Evolutionary conservation across 192 early-diverging fungal species (phyloP).

Genomic region (Podila clonocystis): DNA sequence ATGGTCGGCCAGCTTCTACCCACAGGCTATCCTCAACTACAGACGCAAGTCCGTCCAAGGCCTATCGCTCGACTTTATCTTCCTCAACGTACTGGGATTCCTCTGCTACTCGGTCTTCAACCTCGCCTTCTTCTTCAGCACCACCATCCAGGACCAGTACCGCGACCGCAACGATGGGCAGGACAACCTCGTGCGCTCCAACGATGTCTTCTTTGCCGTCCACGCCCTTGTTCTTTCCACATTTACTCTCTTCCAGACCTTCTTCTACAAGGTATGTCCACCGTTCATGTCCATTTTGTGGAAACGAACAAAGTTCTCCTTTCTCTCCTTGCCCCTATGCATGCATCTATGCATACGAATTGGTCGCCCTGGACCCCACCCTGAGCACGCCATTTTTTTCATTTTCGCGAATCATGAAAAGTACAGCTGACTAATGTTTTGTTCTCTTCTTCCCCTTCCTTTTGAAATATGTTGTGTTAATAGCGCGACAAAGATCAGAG

Average conservation of each 20-base stretch:
- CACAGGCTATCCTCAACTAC: slow-evolving; percentile 84
- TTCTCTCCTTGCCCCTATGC: no score
- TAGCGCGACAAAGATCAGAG: slow-evolving; percentile 55
- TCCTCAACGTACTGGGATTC: slow-evolving; percentile 90
- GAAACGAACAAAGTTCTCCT: no score
- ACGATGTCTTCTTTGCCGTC: slow-evolving; percentile 90
- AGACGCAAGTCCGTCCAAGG: slow-evolving; percentile 82
- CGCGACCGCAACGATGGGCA: slow-evolving; percentile 71
- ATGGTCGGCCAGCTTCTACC: slow-evolving; percentile 93
- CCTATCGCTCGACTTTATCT: slow-evolving; percentile 90
- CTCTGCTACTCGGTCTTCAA: slow-evolving; percentile 88
- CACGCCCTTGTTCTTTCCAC: slow-evolving; percentile 79
- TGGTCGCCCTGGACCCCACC: neutral
- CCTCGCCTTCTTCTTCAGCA: slow-evolving; percentile 75
- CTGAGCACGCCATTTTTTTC: slow-evolving; percentile 8
- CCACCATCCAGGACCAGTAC: slow-evolving; percentile 76
- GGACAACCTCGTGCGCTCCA: slow-evolving; percentile 77
- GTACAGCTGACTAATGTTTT: neutral
- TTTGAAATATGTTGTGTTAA: neutral
- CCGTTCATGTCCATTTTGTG: no score
- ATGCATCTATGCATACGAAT: no score
- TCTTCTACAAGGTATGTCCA: slow-evolving; percentile 69
- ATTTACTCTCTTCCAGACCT: slow-evolving; percentile 70
- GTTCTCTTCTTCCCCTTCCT: slow-evolving; percentile 7
- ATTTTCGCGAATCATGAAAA: neutral